A percentile compares a stretch with the other conserved stretches of the same genome.
phyloP scores from a whole-genome alignment of 208 protist genomes.

The Crithidia expoeki region DNA sequence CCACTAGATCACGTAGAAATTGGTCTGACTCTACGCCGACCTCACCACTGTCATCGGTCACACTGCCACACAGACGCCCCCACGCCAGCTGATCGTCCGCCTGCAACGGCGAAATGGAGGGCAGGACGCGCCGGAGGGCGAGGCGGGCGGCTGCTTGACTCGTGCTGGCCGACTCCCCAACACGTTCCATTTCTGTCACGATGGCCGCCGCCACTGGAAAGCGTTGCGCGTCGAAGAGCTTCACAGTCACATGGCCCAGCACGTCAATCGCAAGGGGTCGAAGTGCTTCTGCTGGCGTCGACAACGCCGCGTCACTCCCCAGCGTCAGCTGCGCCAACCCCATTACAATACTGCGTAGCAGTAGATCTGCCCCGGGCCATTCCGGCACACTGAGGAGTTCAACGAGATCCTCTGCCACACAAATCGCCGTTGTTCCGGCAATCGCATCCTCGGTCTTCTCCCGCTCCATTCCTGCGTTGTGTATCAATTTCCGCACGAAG shows the following conservation, averaged over 20 bases:
- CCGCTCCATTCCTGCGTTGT: constrained; percentile 16
- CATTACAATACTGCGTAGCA: constrained; percentile 63
- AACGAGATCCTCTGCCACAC: constrained; percentile 77
- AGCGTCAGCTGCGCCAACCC: constrained; percentile 44
- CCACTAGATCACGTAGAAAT: constrained; percentile 9
- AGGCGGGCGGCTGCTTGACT: constrained; percentile 1
- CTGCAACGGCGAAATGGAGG: not conserved
- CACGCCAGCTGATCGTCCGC: constrained; percentile 22
- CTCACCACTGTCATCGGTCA: not conserved
- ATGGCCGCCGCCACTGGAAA: constrained; percentile 25
- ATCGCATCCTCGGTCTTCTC: constrained; percentile 49
- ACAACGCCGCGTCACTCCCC: constrained; percentile 8
- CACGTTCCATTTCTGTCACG: constrained; percentile 26
- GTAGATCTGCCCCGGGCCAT: constrained; percentile 74
- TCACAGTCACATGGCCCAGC: constrained; percentile 60
- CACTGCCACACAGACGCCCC: constrained; percentile 10
- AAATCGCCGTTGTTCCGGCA: constrained; percentile 37
- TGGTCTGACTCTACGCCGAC: not conserved
- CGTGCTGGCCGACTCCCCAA: constrained; percentile 9
- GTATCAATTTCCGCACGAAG: constrained; percentile 52
- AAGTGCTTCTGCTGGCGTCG: constrained; percentile 29
- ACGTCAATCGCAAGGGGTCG: constrained; percentile 64
- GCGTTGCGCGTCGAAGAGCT: constrained; percentile 43
- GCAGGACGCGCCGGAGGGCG: constrained; percentile 16
- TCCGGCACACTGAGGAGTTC: constrained; percentile 69